Base-by-base conservation (phyloP, 768 basidiomycete species). In the Clavulina sp. region DNA sequence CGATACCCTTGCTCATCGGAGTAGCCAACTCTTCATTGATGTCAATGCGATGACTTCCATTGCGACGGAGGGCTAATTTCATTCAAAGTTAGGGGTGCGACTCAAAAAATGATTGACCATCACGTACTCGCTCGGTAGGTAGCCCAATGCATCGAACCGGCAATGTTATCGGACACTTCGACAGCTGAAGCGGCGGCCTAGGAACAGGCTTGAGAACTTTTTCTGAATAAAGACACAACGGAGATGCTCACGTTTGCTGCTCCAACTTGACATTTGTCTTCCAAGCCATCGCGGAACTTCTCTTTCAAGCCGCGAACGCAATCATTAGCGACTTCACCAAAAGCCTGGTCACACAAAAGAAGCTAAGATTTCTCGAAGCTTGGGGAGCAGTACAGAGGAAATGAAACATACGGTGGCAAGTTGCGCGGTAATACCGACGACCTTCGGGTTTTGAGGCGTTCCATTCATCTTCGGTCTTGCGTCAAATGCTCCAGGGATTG, bases 41-140 rank as follows among this genome's bases (percentile, higher is more conserved):
- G 1, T 13, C 26, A 44, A 24, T 65, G 65, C 13, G 4, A 19
- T 36, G n/a, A 16, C 40, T 48, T 26, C 46, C 23, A 49, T 50
- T 2, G 77, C 77, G 44, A 80, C 77, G 54, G 72, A 3, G 72
- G 68, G 55, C 78, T 80, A n/a, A 79, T 65, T 57, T 78, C 74
- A n/a, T 69, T 67, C 33, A 74, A 64, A 68, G 80, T 4, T 68
- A 61, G 3, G 77, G 76, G 55, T 76, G 70, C 32, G 75, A 74
- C 41, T 74, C 69, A 36, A 52, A 16, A 24, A 26, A 47, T 3
- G 7, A n/a, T 6, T 31, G 5, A 43, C 24, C n/a, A 7, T 23
- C 19, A 65, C 72, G 61, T 56, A 76, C 74, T 75, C 3, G 74
- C 75, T 53, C 75, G 68, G 58, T 75, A 78, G 13, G 75, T 76